Evolutionary conservation across 2,329 filamentous ascomycete species (phyloP).

Genomic region (Trichophyton rubrum): DNA sequence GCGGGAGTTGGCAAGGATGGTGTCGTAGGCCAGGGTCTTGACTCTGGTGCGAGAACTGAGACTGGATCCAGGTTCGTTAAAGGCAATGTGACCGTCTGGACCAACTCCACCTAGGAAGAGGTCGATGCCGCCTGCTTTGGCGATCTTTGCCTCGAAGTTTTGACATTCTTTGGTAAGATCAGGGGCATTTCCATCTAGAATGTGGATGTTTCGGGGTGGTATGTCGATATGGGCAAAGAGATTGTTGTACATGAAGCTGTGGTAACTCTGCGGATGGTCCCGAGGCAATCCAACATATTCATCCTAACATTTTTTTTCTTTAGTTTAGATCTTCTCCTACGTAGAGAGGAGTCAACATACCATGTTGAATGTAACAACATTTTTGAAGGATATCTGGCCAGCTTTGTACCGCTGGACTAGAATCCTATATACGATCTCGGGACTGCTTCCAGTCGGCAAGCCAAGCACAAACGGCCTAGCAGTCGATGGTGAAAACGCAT

Average conservation of each 20-base stretch:
- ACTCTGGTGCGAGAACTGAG: constrained; percentile 66
- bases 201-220: constrained; percentile 68
- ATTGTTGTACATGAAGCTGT: constrained; percentile 87
- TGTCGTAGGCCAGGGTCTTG: constrained; percentile 79
- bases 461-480: constrained; percentile 69
- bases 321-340: not conserved
- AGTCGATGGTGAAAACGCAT: constrained; percentile 58
- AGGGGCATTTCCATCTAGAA: constrained; percentile 66
- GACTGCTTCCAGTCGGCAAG: constrained; percentile 71
- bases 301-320: constrained; percentile 49
- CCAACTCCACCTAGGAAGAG: constrained; percentile 77
- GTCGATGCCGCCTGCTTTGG: constrained; percentile 63
- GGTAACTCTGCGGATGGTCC: constrained; percentile 75
- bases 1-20: constrained; percentile 70
- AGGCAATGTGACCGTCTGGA: constrained; percentile 77
- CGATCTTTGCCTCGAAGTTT: constrained; percentile 67
- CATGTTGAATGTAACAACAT: constrained; percentile 92
- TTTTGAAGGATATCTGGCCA: constrained; percentile 61
- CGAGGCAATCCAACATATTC: constrained; percentile 76
- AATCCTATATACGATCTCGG: constrained; percentile 62
- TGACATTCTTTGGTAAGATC: constrained; percentile 66
- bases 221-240: constrained; percentile 82
- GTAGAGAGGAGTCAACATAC: constrained; percentile 32
- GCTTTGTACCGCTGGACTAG: constrained; percentile 45
- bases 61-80: constrained; percentile 78